Evolutionary conservation across 2,329 filamentous ascomycete genomes (phyloP), one percentile per base, ranked within the genome.

Genomic region (Pseudopithomyces chartarum): DNA sequence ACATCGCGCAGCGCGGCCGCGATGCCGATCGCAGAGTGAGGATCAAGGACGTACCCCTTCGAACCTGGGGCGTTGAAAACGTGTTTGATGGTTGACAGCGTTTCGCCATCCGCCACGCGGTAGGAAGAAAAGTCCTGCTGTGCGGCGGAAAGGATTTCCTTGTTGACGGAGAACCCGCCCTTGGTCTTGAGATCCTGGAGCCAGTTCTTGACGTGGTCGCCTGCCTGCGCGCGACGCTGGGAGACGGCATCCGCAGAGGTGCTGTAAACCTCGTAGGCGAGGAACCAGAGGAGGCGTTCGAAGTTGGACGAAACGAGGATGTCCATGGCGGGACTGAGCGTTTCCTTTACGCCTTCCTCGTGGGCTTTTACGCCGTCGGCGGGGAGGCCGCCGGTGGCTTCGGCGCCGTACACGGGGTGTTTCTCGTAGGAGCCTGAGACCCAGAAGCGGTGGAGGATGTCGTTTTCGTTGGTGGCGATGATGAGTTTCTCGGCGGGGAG

Each of bases 271-370:
- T 72, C 66, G 78, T 91, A 91, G 1, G 92, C 89, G 26, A 98
- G 82, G 82, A 91, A 97, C 94, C 94, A 98, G 11, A 99, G 83
- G 5, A 99, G 83, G 32, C 95, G 87, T 82, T 99, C 95, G 73
- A 99, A 98, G 81, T 99, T 99, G 75, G 90, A 95, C 22, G 90
- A 94, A 12, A 98, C 93, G 3, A 98, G 83, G 63, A 98, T 98
- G 76, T 99, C 95, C 95, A 99, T 98, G 44, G 95, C 95, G 0
- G 95, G 95, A 66, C 90, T 92, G 50, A 96, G 84, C 0, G 95
- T 99, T 79, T 96, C 93, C 79, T 92, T 93, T 60, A 94, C 92
- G 36, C 90, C 91, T 43, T 87, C 85, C 43, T 80, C 78, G 58
- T 92, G 87, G 7, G 85, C 84, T 66, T 87, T 84, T 17, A 77